Base-by-base conservation (phyloP, 768 basidiomycete genomes). In the Cubamyces lactineus region DNA sequence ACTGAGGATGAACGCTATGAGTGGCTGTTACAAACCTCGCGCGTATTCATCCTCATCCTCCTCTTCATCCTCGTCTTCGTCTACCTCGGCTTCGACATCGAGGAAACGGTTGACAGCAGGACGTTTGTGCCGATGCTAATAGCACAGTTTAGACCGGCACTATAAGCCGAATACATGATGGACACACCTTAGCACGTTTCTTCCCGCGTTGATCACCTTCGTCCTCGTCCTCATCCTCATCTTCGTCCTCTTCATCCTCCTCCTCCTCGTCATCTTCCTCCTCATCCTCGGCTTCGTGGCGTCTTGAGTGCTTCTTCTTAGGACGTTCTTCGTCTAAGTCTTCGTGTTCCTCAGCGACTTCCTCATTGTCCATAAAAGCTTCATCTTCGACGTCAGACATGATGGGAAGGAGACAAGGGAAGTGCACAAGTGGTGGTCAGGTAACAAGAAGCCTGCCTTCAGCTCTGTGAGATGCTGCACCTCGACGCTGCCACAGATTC, bases 1-100 rank as follows among this genome's bases (percentile, higher is more conserved):
- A 61, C 28, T 15, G n/a, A 48, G 17, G 1, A 40, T 17, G 4
- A 3, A 13, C 23, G 47, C n/a, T 40, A 23, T 28, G 45, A 53
- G 42, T 70, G 17, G 47, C 83, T 81, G 82, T 39, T 15, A 26
- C 79, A 76, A 12, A 76, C 77, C 76, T 65, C 67, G 67, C 0
- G 80, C 89, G 61, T 82, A 84, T 56, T 92, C 92, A 19, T 91
- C 90, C 3, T 91, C 91, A 6, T 88, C 93, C 19, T 96, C 94
- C 2, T 91, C 90, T 24, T 98, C 97, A 39, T 97, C 96, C 3
- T 98, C 97, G 19, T 98, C 97, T 30, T 97, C 95, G 67, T 94
- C 94, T 19, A 96, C 96, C 72, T 94, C 94, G 57, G 94, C 95
- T 77, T 96, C 94, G 59, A 96, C 83, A 85, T 98, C 97, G 67